Percentiles rank a stretch among this genome's conserved stretches.
Evolutionary conservation across 768 basidiomycete genomes (phyloP).

Genomic region (Tulasnella calospora): DNA sequence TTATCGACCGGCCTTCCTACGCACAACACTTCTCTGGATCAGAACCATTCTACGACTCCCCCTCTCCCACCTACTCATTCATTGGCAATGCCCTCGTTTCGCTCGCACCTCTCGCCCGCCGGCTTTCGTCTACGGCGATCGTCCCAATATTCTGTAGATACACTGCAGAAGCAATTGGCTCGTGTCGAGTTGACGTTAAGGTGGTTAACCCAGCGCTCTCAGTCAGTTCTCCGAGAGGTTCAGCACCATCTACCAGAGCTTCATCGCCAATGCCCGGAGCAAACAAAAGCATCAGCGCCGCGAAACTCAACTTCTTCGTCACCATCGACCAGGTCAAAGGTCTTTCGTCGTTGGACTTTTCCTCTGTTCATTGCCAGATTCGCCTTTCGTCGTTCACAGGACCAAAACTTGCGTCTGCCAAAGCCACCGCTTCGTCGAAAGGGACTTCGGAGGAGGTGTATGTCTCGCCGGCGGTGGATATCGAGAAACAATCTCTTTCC

Average conservation of each 20-base stretch:
- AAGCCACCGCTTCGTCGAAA: constrained; percentile 69
- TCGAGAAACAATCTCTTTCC: constrained; percentile 63
- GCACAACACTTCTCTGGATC: constrained; percentile 91
- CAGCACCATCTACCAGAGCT: constrained; percentile 62
- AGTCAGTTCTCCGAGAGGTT: constrained; percentile 52
- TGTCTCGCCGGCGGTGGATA: constrained; percentile 67
- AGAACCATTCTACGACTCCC: constrained; percentile 87
- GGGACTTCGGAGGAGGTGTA: constrained; percentile 84
- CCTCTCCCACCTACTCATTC: constrained; percentile 85
- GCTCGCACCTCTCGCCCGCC: constrained; percentile 71
- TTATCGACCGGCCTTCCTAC: constrained; percentile 88
- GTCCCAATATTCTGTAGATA: constrained; percentile 91
- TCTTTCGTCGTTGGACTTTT: constrained; percentile 84
- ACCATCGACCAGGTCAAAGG: constrained; percentile 86
- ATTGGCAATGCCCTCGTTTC: constrained; percentile 83
- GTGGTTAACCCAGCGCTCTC: constrained; percentile 62
- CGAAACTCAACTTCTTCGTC: constrained; percentile 79
- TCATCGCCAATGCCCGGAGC: constrained; percentile 67
- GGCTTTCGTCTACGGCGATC: constrained; percentile 64
- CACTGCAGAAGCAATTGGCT: constrained; percentile 92
- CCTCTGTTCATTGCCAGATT: constrained; percentile 78
- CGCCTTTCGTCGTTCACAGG: constrained; percentile 85
- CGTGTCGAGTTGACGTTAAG: constrained; percentile 82
- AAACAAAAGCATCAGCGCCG: constrained; percentile 55
- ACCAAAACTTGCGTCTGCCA: constrained; percentile 60